Base-by-base conservation (phyloP, 2,329 filamentous ascomycete genomes). In the Aureobasidium sp. region DNA sequence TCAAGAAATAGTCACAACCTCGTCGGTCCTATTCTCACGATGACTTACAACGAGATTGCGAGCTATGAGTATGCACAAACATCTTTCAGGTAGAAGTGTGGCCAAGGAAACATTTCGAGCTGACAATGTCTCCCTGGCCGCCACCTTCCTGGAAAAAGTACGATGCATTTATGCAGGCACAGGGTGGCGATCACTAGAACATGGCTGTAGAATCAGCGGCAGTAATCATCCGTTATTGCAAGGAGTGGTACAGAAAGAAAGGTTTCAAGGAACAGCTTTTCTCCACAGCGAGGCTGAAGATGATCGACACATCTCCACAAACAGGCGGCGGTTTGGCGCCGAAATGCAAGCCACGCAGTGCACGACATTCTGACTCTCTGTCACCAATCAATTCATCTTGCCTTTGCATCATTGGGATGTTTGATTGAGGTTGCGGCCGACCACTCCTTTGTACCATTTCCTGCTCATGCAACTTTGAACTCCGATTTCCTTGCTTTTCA, bases 251-350 rank as follows among this genome's bases (percentile, higher is more conserved):
- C 39, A 13, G 41, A 29, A 57, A 57, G 52, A 20, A 44, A 44
- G 52, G 26, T 44, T 24, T 44, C 52, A 56, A 56, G 39, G 52
- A 20, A 56, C 27, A 56, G 52, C 27, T 55, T 20, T 36, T 39
- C 39, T 41, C 53, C 47, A 51, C 29, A n/a, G 47, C 29, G 34
- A 5, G 41, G 27, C 29, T 57, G 53, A 57, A 46, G 53, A 57
- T 29, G 53, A 57, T 57, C 41, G 29, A 34, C 53, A 27, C 27
- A 32, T 57, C 53, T 57, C 53, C 39, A 13, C 39, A 55, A 55
- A 55, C 37, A 36, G 26, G 27, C 37, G 39, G 27, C 53, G 27
- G 26, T 46, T 44, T 41, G 27, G 53, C 53, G 29, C 53, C 53
- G 24, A 24, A 13, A 34, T 24, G n/a, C 53, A 43, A 43, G 20